Evolutionary conservation across 139 green algal species (phyloP).

Genomic region (Desmodesmus armatus): DNA sequence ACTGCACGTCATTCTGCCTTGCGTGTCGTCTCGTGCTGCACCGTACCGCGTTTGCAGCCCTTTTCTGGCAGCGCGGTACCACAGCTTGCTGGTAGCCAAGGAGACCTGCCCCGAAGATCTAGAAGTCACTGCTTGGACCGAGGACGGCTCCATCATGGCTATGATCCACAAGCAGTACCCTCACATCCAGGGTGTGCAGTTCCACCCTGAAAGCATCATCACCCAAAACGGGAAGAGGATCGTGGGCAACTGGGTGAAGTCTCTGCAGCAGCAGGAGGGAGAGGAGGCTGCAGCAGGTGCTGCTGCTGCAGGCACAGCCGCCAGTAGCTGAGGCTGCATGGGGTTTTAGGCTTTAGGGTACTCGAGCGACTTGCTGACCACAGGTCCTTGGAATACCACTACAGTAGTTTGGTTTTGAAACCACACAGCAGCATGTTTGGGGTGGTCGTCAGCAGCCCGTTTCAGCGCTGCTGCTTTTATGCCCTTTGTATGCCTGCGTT

Average conservation of each 20-base stretch:
- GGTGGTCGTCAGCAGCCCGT: too few species aligned
- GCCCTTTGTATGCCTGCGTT: too few species aligned
- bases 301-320: background rate
- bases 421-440: too few species aligned
- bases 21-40: background rate
- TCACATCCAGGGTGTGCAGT: slow-evolving; percentile 91
- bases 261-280: background rate
- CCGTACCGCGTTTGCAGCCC: slow-evolving; percentile 73
- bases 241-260: slow-evolving; percentile 80
- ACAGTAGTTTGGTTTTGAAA: too few species aligned
- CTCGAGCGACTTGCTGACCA: background rate
- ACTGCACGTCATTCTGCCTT: too few species aligned
- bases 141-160: slow-evolving; percentile 98
- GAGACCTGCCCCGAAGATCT: slow-evolving; percentile 91
- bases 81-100: slow-evolving; percentile 95
- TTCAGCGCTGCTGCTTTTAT: too few species aligned
- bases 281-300: background rate
- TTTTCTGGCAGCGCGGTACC: slow-evolving; percentile 91
- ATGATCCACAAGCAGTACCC: slow-evolving; percentile 85
- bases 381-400: too few species aligned
- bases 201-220: slow-evolving; percentile 98
- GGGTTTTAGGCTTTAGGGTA: background rate
- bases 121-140: slow-evolving; percentile 97
- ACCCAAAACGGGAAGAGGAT: slow-evolving; percentile 90
- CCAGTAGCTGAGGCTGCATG: background rate